A percentile compares a stretch with the other conserved stretches of the same genome.
phyloP scores from a whole-genome alignment of 1,284 basidiomycete genomes.

The Trichosporon coremiiforme region DNA sequence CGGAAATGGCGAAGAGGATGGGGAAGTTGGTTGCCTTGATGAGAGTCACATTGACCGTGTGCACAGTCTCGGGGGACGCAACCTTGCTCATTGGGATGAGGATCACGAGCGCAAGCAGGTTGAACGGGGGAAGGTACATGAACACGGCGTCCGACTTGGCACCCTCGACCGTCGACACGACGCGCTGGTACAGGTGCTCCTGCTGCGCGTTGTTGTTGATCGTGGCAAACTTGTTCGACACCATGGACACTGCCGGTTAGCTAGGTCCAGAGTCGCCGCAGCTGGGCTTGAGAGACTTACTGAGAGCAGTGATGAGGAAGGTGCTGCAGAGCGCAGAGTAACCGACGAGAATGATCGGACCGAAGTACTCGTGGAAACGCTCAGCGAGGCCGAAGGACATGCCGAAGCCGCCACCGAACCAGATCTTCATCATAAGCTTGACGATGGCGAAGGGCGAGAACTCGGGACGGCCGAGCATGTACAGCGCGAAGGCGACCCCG shows the following conservation, averaged over 20 bases:
- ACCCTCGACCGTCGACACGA: slow-evolving; percentile 84
- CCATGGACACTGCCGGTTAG: slow-evolving; percentile 63
- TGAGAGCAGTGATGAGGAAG: slow-evolving; percentile 67
- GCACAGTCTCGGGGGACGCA: slow-evolving; percentile 70
- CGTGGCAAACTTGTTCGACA: slow-evolving; percentile 79
- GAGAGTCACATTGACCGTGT: slow-evolving; percentile 76
- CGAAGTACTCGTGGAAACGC: slow-evolving; percentile 73
- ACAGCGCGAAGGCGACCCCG: slow-evolving; percentile 76
- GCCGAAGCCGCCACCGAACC: slow-evolving; percentile 23
- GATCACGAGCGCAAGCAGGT: slow-evolving; percentile 66
- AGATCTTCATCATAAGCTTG: slow-evolving; percentile 58
- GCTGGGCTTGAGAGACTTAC: not conserved
- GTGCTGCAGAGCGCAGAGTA: slow-evolving; percentile 65
- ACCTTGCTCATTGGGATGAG: slow-evolving; percentile 75
- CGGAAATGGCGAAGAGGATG: slow-evolving; percentile 70
- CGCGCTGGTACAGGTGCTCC: slow-evolving; percentile 86
- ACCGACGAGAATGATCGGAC: slow-evolving; percentile 77
- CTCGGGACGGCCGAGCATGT: slow-evolving; percentile 16
- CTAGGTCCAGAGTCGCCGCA: not conserved
- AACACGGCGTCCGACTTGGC: slow-evolving; percentile 87
- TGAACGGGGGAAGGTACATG: slow-evolving; percentile 76
- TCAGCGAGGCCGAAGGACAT: slow-evolving; percentile 1
- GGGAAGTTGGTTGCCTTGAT: slow-evolving; percentile 82
- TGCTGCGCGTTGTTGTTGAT: slow-evolving; percentile 79
- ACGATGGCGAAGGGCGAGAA: slow-evolving; percentile 59